Evolutionary conservation across 2,329 filamentous ascomycete genomes (phyloP).

Genomic region (Dactylellina cionopaga): DNA sequence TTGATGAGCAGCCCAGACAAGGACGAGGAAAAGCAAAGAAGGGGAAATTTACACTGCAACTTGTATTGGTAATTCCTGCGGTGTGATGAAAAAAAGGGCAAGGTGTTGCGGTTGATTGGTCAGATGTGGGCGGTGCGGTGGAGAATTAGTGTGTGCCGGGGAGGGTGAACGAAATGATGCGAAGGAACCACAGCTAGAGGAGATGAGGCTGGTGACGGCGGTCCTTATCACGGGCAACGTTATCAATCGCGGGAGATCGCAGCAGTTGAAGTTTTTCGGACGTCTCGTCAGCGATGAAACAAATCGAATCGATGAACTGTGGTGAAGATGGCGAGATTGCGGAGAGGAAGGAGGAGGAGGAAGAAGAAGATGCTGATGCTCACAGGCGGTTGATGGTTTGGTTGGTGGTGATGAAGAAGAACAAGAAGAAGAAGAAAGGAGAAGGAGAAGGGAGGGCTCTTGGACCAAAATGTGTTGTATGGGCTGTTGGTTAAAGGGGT

Average conservation of each 20-base stretch:
- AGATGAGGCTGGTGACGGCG: slow-evolving; percentile 49
- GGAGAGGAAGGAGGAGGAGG: slow-evolving; percentile 27
- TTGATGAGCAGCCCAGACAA: slow-evolving; percentile 43
- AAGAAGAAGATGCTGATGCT: slow-evolving; percentile 21
- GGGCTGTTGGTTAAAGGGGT: slow-evolving; percentile 54
- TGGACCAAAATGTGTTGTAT: slow-evolving; percentile 38
- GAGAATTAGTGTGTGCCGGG: slow-evolving; percentile 50
- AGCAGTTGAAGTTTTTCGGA: slow-evolving; percentile 14
- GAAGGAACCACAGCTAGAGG: slow-evolving; percentile 23
- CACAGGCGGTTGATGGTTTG: slow-evolving; percentile 33
- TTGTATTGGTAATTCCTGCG: slow-evolving; percentile 43
- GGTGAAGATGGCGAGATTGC: slow-evolving; percentile 5
- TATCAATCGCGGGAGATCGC: slow-evolving; percentile 42
- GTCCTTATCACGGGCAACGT: slow-evolving; percentile 4
- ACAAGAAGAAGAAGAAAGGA: slow-evolving; percentile 19
- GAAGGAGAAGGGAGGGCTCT: slow-evolving; percentile 26
- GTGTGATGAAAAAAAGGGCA: slow-evolving; percentile 53
- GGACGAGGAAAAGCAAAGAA: slow-evolving; percentile 48
- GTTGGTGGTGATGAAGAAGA: slow-evolving; percentile 24
- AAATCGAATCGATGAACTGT: background rate
- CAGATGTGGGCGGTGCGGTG: slow-evolving; percentile 47
- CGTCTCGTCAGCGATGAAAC: slow-evolving; percentile 16
- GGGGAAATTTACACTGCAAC: slow-evolving; percentile 44
- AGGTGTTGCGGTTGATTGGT: slow-evolving; percentile 53
- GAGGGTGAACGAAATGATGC: slow-evolving; percentile 44